Evolutionary conservation across 2,329 filamentous ascomycete genomes (phyloP).

Genomic region (Coleophoma cylindrospora): DNA sequence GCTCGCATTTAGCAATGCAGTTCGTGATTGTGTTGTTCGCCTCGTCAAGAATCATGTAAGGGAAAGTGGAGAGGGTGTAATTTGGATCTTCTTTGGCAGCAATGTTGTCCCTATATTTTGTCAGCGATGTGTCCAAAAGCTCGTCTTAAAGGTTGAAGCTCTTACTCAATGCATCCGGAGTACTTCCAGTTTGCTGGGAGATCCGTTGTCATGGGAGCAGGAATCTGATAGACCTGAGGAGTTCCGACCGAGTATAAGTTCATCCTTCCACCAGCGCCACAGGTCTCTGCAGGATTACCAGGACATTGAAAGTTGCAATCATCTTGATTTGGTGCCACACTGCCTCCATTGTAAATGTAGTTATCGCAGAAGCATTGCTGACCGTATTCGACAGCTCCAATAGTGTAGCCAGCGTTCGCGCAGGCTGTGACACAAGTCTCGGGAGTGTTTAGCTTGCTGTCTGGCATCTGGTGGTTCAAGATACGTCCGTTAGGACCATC

Average conservation of each 20-base stretch:
- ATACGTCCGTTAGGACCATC: constrained; percentile 18
- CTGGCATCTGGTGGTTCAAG: constrained; percentile 13
- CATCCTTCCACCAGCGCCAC: constrained; percentile 24
- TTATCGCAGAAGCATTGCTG: constrained; percentile 25
- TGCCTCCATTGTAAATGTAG: constrained; percentile 18
- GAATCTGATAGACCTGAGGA: constrained; percentile 7
- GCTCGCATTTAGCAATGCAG: constrained; percentile 17
- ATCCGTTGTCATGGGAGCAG: constrained; percentile 1
- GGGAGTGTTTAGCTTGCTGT: constrained; percentile 12
- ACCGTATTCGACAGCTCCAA: constrained; percentile 29
- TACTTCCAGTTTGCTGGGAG: constrained; percentile 7
- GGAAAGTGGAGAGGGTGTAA: constrained; percentile 5
- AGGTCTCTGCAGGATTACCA: constrained; percentile 22
- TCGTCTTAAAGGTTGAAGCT: not conserved
- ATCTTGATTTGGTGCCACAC: constrained; percentile 24
- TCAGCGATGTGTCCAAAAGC: not conserved
- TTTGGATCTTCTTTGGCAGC: constrained; percentile 36
- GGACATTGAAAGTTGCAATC: constrained; percentile 23
- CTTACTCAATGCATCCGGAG: constrained; percentile 6
- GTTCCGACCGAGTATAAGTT: constrained; percentile 14
- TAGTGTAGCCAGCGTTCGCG: constrained; percentile 18
- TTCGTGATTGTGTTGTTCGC: constrained; percentile 10
- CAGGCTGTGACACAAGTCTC: constrained; percentile 28
- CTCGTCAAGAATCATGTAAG: constrained; percentile 14
- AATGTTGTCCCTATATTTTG: constrained; percentile 44